phyloP scores from a whole-genome alignment of 208 protist species.

The Crithidia bombi region DNA sequence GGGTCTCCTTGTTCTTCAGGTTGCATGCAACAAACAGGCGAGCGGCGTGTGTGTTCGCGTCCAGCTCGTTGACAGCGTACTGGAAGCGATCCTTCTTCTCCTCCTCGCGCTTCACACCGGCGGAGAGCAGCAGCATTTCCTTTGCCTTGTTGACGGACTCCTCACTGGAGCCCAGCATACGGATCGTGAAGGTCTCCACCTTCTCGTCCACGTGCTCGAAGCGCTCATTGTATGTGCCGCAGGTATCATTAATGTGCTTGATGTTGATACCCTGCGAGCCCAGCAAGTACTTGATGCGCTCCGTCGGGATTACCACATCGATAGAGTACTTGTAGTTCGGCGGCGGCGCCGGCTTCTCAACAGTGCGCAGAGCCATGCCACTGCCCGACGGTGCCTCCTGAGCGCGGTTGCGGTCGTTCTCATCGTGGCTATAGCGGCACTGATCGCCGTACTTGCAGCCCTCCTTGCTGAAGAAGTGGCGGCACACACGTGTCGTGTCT shows the following conservation, averaged over 20 bases:
- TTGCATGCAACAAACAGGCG: slow-evolving; percentile 80
- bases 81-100: slow-evolving; percentile 79
- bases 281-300: slow-evolving; percentile 81
- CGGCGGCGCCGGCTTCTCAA: slow-evolving; percentile 29
- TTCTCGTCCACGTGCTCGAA: slow-evolving; percentile 63
- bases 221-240: slow-evolving; percentile 74
- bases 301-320: slow-evolving; percentile 70
- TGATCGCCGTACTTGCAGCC: slow-evolving; percentile 83
- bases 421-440: slow-evolving; percentile 84
- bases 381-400: slow-evolving; percentile 27
- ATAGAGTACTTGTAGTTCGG: slow-evolving; percentile 45
- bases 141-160: slow-evolving; percentile 69
- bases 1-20: slow-evolving; percentile 72
- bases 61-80: slow-evolving; percentile 88
- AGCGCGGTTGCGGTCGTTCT: slow-evolving; percentile 37
- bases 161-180: slow-evolving; percentile 61
- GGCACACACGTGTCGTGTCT: slow-evolving; percentile 53
- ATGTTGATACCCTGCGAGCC: slow-evolving; percentile 64
- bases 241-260: slow-evolving; percentile 67
- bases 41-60: slow-evolving; percentile 69
- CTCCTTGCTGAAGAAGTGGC: slow-evolving; percentile 69
- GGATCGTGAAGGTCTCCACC: slow-evolving; percentile 66
- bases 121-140: slow-evolving; percentile 55
- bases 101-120: slow-evolving; percentile 69
- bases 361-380: slow-evolving; percentile 36